A percentile compares a stretch with the other conserved stretches of the same genome.
phyloP scores from a whole-genome alignment of 768 basidiomycete species.

The Kwoniella europaea region DNA sequence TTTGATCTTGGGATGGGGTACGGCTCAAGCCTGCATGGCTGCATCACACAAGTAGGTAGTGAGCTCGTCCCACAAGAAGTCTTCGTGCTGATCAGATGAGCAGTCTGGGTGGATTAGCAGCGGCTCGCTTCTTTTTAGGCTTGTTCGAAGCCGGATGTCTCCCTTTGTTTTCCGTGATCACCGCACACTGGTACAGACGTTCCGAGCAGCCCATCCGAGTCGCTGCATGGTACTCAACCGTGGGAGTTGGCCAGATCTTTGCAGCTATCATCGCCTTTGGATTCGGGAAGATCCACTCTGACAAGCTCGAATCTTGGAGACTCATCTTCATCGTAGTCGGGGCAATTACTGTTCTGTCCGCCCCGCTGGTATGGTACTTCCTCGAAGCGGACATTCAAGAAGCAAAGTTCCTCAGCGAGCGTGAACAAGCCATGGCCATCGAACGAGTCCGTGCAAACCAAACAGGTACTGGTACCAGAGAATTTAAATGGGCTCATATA shows the following conservation, averaged over 20 bases:
- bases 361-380: constrained; percentile 30
- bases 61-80: not conserved
- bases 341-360: constrained; percentile 34
- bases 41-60: constrained; percentile 18
- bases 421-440: constrained; percentile 35
- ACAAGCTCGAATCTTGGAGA: constrained; percentile 34
- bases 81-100: not conserved
- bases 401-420: constrained; percentile 30
- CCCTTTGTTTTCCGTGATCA: constrained; percentile 39
- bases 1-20: constrained; percentile 52
- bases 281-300: constrained; percentile 35
- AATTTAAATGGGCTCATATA: constrained; percentile 41
- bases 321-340: constrained; percentile 42
- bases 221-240: constrained; percentile 51
- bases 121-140: constrained; percentile 57
- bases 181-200: constrained; percentile 55
- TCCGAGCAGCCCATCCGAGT: constrained; percentile 49
- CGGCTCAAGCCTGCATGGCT: constrained; percentile 39
- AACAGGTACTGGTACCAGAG: constrained; percentile 39
- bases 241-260: constrained; percentile 35
- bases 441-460: constrained; percentile 43
- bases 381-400: constrained; percentile 32
- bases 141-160: constrained; percentile 51
- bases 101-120: constrained; percentile 44
- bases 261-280: constrained; percentile 16